Evolutionary conservation across 2,329 filamentous ascomycete genomes (phyloP).

Genomic region (Sclerotinia nivalis): DNA sequence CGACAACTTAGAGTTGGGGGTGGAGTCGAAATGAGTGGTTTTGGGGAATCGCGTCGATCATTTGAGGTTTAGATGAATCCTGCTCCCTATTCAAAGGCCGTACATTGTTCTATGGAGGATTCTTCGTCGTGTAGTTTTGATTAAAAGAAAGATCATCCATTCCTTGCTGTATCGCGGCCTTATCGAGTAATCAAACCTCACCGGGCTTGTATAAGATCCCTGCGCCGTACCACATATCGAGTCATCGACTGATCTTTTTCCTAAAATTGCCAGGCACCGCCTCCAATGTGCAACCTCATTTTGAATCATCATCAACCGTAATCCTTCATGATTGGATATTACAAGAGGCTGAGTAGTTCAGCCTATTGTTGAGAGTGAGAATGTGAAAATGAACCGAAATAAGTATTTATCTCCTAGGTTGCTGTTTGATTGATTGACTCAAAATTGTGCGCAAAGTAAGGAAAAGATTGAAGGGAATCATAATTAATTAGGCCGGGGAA

Average conservation of each 20-base stretch:
- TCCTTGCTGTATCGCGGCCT: neutral
- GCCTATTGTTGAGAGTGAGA: neutral
- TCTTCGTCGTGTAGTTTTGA: neutral
- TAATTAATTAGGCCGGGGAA: neutral
- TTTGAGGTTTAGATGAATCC: neutral
- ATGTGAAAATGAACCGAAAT: neutral
- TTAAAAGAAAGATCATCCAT: neutral
- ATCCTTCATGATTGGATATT: slow-evolving; percentile 9
- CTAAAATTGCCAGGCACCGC: slow-evolving; percentile 14
- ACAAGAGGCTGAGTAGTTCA: slow-evolving; percentile 18
- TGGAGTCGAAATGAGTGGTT: slow-evolving; percentile 7
- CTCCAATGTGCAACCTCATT: slow-evolving; percentile 14
- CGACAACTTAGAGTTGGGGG: neutral
- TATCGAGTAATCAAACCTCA: slow-evolving; percentile 7
- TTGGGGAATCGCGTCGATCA: neutral
- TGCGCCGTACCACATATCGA: neutral
- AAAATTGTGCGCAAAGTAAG: neutral
- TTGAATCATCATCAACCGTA: neutral
- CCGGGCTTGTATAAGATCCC: slow-evolving; percentile 5
- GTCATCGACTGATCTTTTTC: slow-evolving; percentile 4
- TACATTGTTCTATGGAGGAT: neutral
- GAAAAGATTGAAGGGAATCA: neutral
- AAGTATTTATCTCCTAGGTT: slow-evolving; percentile 8
- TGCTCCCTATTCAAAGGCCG: neutral
- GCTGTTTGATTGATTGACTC: neutral